phyloP scores from a whole-genome alignment of 1,284 basidiomycete species.

The Leucoagaricus sp. region DNA sequence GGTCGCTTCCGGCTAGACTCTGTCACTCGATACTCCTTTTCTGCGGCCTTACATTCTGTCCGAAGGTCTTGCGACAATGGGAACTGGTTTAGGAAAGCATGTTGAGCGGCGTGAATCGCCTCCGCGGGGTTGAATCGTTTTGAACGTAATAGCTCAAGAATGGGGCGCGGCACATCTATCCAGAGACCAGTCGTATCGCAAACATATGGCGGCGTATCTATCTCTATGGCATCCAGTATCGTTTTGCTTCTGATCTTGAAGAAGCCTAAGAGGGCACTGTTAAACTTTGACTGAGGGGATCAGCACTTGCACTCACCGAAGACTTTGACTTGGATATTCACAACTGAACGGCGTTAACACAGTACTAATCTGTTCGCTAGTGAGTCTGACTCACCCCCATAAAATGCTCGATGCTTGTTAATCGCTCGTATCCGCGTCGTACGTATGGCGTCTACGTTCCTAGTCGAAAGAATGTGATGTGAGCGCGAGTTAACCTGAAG shows the following conservation, averaged over 20 bases:
- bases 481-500: not conserved
- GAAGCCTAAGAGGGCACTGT: slow-evolving; percentile 39
- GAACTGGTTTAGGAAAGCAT: slow-evolving; percentile 83
- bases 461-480: too few relatives aligned
- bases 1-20: slow-evolving; percentile 72
- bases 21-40: slow-evolving; percentile 74
- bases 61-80: slow-evolving; percentile 70
- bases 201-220: slow-evolving; percentile 81
- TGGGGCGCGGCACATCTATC: slow-evolving; percentile 75
- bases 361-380: not conserved
- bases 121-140: slow-evolving; percentile 66
- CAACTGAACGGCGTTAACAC: slow-evolving; percentile 40
- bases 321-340: slow-evolving; percentile 73
- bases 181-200: slow-evolving; percentile 80
- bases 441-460: slow-evolving; percentile 78
- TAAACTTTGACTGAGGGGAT: not conserved
- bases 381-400: slow-evolving; percentile 65
- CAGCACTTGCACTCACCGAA: slow-evolving; percentile 55
- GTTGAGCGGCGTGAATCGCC: slow-evolving; percentile 84
- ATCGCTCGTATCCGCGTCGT: slow-evolving; percentile 79
- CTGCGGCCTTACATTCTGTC: slow-evolving; percentile 83
- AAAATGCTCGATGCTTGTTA: slow-evolving; percentile 64
- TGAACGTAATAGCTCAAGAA: slow-evolving; percentile 53
- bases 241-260: slow-evolving; percentile 64
- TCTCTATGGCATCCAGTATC: slow-evolving; percentile 79